phyloP scores from a whole-genome alignment of 176 grass and related monocot species.

The Oropetium thomaeum region DNA sequence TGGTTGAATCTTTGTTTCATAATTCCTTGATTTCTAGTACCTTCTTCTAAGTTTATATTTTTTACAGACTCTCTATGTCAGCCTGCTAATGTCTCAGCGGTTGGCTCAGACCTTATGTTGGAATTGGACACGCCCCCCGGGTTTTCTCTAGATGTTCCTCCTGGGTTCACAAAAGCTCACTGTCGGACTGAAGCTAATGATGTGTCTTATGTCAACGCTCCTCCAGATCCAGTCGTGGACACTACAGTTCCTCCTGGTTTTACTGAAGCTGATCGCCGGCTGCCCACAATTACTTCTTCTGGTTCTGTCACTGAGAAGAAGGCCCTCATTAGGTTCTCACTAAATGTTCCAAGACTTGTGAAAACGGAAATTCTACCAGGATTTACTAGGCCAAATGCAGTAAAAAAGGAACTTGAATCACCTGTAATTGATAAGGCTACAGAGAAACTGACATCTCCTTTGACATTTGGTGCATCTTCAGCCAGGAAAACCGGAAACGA shows the following conservation, averaged over 20 bases:
- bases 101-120: constrained; percentile 14
- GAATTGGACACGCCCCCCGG: constrained; percentile 28
- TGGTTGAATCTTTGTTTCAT: constrained; percentile 9
- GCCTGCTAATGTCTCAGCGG: constrained; percentile 17
- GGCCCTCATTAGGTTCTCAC: constrained; percentile 34
- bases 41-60: not conserved
- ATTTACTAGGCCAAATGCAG: constrained; percentile 14
- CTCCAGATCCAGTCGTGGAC: not conserved
- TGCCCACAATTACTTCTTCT: constrained; percentile 15
- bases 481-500: constrained; percentile 6
- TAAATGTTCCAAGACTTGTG: constrained; percentile 25
- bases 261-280: constrained; percentile 18
- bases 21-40: not conserved
- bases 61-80: constrained; percentile 13
- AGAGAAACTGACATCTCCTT: not conserved
- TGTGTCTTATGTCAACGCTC: not conserved
- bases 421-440: not conserved
- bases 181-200: not conserved
- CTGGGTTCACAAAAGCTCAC: constrained; percentile 30
- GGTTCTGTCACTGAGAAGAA: constrained; percentile 25
- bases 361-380: constrained; percentile 27
- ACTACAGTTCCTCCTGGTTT: constrained; percentile 38
- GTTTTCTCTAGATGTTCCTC: constrained; percentile 27
- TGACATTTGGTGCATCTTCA: not conserved
- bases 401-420: constrained; percentile 16